These are phyloP conservation scores for Trichophyton verrucosum DNA, from an alignment of 2,329 filamentous ascomycete genomes.

Conservation along the genomic window DNA sequence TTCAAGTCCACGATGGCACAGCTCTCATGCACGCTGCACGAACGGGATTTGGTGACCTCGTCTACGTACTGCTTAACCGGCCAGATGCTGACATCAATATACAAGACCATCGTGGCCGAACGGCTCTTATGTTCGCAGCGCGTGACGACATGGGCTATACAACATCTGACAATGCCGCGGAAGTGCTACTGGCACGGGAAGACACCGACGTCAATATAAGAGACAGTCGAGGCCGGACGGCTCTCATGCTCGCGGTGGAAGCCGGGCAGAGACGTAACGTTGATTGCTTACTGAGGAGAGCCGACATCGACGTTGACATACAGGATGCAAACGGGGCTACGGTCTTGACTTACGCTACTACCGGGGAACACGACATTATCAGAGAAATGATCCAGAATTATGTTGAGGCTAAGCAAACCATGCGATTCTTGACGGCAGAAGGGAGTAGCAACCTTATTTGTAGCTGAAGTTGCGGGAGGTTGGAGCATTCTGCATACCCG, in stretches of 20 bases:
- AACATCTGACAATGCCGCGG: background rate
- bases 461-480: background rate
- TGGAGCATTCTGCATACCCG: background rate
- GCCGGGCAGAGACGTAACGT: background rate
- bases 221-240: background rate
- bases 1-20: background rate
- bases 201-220: background rate
- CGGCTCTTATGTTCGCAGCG: background rate
- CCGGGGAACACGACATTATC: background rate
- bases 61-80: conserved; percentile 18
- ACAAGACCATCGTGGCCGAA: background rate
- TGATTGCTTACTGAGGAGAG: background rate
- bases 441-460: background rate
- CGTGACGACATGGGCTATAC: background rate
- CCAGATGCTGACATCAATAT: background rate
- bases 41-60: conserved; percentile 23
- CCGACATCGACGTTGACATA: background rate
- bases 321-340: background rate
- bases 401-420: background rate
- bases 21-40: background rate
- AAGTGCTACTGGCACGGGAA: background rate
- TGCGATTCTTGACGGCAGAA: background rate
- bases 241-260: background rate
- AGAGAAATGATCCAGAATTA: background rate
- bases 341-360: background rate